These are phyloP conservation scores for Fusarium tanahbumbuense DNA, from an alignment of 2,329 filamentous ascomycete species.

Conservation along the genomic window DNA sequence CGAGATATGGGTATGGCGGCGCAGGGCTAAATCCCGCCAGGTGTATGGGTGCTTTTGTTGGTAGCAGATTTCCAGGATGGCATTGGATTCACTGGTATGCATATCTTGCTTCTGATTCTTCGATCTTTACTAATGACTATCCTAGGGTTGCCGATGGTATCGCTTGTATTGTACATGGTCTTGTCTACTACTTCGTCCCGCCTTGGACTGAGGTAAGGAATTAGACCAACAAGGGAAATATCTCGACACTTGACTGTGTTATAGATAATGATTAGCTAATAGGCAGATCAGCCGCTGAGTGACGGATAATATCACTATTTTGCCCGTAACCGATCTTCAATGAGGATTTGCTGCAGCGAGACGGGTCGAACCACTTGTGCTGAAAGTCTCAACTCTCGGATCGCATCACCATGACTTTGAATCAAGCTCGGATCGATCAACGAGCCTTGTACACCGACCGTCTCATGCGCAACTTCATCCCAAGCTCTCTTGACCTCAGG, in stretches of 20 bases:
- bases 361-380: conserved; percentile 33
- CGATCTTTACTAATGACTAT: background rate
- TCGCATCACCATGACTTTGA: conserved; percentile 41
- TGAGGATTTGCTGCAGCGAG: conserved; percentile 41
- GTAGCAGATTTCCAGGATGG: conserved; percentile 35
- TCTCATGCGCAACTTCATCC: conserved; percentile 38
- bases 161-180: conserved; percentile 31
- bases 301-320: too few relatives aligned
- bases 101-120: accelerated
- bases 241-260: too few relatives aligned
- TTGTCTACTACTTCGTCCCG: conserved; percentile 35
- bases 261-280: too few relatives aligned
- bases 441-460: conserved; percentile 27
- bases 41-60: conserved; percentile 41
- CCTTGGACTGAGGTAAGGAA: conserved; percentile 24
- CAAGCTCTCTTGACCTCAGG: conserved; percentile 39
- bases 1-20: conserved; percentile 44
- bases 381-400: conserved; percentile 39
- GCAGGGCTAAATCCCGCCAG: conserved; percentile 39
- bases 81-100: conserved; percentile 47
- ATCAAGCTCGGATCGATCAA: conserved; percentile 29
- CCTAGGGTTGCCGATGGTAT: conserved; percentile 25
- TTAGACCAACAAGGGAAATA: background rate
- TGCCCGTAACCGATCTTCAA: conserved; percentile 8
- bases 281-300: too few relatives aligned